Percentiles rank a stretch among this genome's conserved stretches.
phyloP scores from a whole-genome alignment of 2,329 filamentous ascomycete species.

The Periconia digitata region DNA sequence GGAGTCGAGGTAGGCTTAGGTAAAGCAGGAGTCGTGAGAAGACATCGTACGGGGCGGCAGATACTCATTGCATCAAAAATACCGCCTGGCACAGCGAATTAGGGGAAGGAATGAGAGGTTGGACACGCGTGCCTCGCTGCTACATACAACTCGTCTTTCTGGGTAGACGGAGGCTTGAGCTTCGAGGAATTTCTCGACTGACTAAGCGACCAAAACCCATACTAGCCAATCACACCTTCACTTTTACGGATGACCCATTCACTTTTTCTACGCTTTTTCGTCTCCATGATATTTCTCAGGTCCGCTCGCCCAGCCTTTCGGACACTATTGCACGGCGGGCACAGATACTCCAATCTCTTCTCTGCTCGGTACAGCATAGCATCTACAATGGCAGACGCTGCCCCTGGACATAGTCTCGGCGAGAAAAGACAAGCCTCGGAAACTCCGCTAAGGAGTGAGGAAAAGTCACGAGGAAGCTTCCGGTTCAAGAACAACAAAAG shows the following conservation, averaged over 20 bases:
- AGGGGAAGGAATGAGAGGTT: neutral
- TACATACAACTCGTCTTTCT: constrained; percentile 8
- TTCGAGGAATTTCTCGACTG: constrained; percentile 20
- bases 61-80: constrained; percentile 43
- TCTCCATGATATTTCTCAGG: constrained; percentile 14
- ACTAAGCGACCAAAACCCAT: constrained; percentile 19
- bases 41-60: constrained; percentile 45
- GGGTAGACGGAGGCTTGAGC: constrained; percentile 23
- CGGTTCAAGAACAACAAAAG: constrained; percentile 50
- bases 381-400: constrained; percentile 30
- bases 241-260: constrained; percentile 23
- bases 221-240: constrained; percentile 28
- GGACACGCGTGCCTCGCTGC: neutral
- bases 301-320: constrained; percentile 19
- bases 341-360: constrained; percentile 11
- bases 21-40: constrained; percentile 39
- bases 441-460: constrained; percentile 35
- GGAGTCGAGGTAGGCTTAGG: constrained; percentile 29
- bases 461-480: constrained; percentile 38
- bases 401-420: constrained; percentile 35
- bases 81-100: constrained; percentile 16
- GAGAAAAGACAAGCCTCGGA: constrained; percentile 36
- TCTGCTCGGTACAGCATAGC: constrained; percentile 32
- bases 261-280: constrained; percentile 14
- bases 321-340: constrained; percentile 23